These are phyloP conservation scores for Trichoderma orchidacearum DNA, from an alignment of 495 filamentous ascomycete genomes.

Conservation along the genomic window DNA sequence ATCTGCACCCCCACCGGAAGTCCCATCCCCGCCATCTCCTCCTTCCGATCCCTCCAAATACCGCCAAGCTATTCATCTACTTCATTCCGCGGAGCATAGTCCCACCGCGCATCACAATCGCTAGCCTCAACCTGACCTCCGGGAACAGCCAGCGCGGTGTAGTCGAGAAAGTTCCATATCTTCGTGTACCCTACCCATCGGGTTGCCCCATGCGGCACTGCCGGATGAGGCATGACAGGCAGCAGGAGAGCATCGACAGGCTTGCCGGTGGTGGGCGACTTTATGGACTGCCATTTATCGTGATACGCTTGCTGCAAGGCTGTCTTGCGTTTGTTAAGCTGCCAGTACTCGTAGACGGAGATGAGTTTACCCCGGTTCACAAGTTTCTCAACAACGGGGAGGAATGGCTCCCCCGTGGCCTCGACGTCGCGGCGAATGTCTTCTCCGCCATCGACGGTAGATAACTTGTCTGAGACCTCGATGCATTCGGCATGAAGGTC, in stretches of 20 bases:
- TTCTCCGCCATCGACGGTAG: neutral
- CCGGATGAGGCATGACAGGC: constrained; percentile 19
- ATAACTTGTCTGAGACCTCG: too few relatives aligned
- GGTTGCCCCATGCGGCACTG: constrained; percentile 14
- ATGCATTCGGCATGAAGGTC: too few relatives aligned
- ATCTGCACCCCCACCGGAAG: too few relatives aligned
- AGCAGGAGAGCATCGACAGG: constrained; percentile 16
- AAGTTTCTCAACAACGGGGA: neutral
- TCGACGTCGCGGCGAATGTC: neutral
- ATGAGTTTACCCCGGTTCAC: neutral
- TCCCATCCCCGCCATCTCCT: too few relatives aligned
- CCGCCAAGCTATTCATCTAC: too few relatives aligned
- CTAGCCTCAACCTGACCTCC: too few relatives aligned
- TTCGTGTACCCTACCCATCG: constrained; percentile 17
- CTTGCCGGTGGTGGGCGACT: too few relatives aligned
- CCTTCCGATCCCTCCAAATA: too few relatives aligned
- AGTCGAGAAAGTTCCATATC: constrained; percentile 47
- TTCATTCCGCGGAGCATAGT: too few relatives aligned
- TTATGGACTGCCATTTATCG: too few relatives aligned
- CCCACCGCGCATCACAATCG: too few relatives aligned
- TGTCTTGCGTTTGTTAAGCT: neutral
- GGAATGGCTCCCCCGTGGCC: too few relatives aligned
- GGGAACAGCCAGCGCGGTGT: constrained; percentile 57
- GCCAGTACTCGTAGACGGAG: neutral
- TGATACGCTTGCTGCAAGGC: neutral